These are phyloP conservation scores for Cinnamomum chago DNA, from an alignment of 164 flowering plant genomes.

Conservation along the genomic window DNA sequence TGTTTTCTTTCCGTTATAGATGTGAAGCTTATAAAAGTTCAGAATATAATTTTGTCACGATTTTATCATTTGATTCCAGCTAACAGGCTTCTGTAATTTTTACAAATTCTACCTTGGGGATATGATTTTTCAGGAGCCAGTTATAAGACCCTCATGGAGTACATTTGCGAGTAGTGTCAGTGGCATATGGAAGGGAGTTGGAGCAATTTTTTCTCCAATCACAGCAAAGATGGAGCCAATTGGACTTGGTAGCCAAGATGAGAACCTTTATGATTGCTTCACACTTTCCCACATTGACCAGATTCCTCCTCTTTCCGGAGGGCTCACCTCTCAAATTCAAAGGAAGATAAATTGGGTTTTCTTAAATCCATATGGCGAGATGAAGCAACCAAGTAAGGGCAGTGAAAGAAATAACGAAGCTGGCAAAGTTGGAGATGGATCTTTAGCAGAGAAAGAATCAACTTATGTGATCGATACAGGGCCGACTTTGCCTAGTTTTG, in stretches of 20 bases:
- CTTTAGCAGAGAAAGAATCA: constrained; percentile 6
- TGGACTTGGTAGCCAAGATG: constrained; percentile 60
- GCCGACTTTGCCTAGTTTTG: constrained; percentile 50
- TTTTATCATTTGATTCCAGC: background rate
- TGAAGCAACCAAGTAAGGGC: constrained; percentile 19
- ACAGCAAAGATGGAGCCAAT: constrained; percentile 96
- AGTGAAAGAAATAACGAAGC: constrained; percentile 24
- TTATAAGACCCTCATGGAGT: constrained; percentile 75
- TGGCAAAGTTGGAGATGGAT: constrained; percentile 16
- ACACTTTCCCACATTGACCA: constrained; percentile 61
- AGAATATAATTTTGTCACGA: background rate
- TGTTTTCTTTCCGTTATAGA: too few species aligned
- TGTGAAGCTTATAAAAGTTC: background rate
- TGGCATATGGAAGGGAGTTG: constrained; percentile 99
- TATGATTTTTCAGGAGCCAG: constrained; percentile 70
- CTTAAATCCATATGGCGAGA: constrained; percentile 81
- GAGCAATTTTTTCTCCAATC: constrained; percentile 90
- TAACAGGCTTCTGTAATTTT: background rate
- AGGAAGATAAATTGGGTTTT: constrained; percentile 84
- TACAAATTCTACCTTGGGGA: background rate
- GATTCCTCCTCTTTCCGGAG: constrained; percentile 37
- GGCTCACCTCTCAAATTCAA: constrained; percentile 39
- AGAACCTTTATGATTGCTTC: constrained; percentile 75
- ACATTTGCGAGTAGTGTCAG: constrained; percentile 93
- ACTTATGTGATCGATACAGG: constrained; percentile 13